Percentiles rank a stretch among this genome's conserved stretches.
Evolutionary conservation across 768 basidiomycete species (phyloP).

Genomic region (Kockovaella imperatae): DNA sequence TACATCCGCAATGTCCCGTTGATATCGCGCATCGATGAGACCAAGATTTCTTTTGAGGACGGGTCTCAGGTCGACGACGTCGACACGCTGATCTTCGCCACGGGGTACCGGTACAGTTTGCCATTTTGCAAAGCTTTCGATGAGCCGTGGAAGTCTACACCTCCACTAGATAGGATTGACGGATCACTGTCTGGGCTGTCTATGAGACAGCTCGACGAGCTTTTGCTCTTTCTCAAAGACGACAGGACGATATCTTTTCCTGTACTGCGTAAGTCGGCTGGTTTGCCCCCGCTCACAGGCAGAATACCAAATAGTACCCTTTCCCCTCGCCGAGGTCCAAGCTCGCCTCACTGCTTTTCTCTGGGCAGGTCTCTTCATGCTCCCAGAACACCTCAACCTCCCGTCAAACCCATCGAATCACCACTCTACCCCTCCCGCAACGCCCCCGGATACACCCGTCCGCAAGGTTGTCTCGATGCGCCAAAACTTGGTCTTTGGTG

Average conservation of each 20-base stretch:
- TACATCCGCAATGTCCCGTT: constrained; percentile 32
- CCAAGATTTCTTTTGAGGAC: constrained; percentile 33
- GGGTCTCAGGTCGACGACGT: constrained; percentile 16
- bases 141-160: constrained; percentile 33
- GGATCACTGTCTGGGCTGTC: constrained; percentile 39
- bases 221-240: constrained; percentile 42
- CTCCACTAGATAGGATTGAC: constrained; percentile 14
- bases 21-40: constrained; percentile 21
- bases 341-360: constrained; percentile 48
- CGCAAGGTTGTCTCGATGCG: constrained; percentile 22
- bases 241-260: constrained; percentile 43
- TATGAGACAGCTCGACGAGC: constrained; percentile 42
- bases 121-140: constrained; percentile 40
- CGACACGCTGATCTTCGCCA: constrained; percentile 46
- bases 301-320: constrained; percentile 54
- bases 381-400: constrained; percentile 20
- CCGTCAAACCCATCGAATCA: constrained; percentile 31
- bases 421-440: constrained; percentile 10
- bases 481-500: constrained; percentile 34
- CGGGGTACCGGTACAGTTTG: constrained; percentile 45
- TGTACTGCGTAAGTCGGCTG: constrained; percentile 30
- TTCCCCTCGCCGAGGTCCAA: constrained; percentile 73
- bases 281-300: not conserved
- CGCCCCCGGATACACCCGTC: not conserved
- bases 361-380: constrained; percentile 37